phyloP scores from a whole-genome alignment of 345 rosid genomes.

The Cochlearia excelsa region DNA sequence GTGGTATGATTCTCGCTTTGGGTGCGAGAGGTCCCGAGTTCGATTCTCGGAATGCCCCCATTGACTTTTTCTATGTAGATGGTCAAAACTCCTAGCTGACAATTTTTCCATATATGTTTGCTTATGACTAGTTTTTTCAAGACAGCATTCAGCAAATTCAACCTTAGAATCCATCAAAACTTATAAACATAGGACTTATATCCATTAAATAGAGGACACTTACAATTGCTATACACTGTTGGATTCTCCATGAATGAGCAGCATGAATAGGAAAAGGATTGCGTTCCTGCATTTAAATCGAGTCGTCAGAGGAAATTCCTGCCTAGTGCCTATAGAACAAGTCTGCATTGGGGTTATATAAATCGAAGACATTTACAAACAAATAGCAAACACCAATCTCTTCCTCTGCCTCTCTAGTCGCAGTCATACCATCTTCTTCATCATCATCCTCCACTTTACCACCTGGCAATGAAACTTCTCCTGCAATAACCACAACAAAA shows the following conservation, averaged over 20 bases:
- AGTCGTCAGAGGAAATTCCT: slow-evolving; percentile 3
- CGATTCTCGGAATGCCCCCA: slow-evolving; percentile 35
- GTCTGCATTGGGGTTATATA: neutral
- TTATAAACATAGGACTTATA: neutral
- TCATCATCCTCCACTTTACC: slow-evolving; percentile 71
- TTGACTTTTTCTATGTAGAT: slow-evolving; percentile 19
- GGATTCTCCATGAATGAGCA: slow-evolving; percentile 5
- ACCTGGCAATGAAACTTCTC: slow-evolving; percentile 82
- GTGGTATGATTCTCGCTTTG: slow-evolving; percentile 87
- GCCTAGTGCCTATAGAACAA: slow-evolving; percentile 1
- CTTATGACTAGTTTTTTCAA: neutral
- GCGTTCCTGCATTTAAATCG: slow-evolving; percentile 2
- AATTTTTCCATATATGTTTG: neutral
- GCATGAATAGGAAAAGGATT: neutral
- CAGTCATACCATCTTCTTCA: slow-evolving; percentile 64
- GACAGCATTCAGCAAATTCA: slow-evolving; percentile 3
- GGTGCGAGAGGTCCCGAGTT: slow-evolving; percentile 80
- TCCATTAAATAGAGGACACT: slow-evolving; percentile 8
- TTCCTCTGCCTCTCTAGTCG: slow-evolving; percentile 67
- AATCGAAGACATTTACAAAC: slow-evolving; percentile 58
- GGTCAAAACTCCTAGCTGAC: slow-evolving; percentile 8
- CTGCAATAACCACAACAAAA: slow-evolving; percentile 38
- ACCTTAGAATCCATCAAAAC: neutral
- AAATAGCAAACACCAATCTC: slow-evolving; percentile 70
- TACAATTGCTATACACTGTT: slow-evolving; percentile 7